A percentile compares a stretch with the other conserved stretches of the same genome.
phyloP scores from a whole-genome alignment of 2,329 filamentous ascomycete species.

The Diplodia seriata region DNA sequence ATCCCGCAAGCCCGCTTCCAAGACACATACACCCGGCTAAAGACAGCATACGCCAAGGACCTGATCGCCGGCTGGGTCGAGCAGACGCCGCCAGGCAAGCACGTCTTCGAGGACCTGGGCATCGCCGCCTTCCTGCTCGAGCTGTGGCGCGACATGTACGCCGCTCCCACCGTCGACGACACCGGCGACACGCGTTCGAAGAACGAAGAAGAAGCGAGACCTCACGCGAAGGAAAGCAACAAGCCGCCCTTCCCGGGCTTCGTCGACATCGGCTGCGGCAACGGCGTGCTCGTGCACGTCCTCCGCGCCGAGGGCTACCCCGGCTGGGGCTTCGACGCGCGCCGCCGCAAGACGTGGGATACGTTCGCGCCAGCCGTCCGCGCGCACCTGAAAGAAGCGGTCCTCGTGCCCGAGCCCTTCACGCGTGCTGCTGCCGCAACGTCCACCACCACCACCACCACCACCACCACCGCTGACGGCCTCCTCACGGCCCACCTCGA shows the following conservation, averaged over 20 bases:
- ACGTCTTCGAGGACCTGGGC: constrained; percentile 91
- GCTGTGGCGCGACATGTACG: constrained; percentile 86
- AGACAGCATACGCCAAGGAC: constrained; percentile 74
- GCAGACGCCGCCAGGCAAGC: constrained; percentile 84
- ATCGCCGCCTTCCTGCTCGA: constrained; percentile 94
- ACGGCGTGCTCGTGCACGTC: constrained; percentile 86
- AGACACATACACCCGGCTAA: constrained; percentile 80
- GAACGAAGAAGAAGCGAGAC: constrained; percentile 8
- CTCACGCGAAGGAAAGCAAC: neutral
- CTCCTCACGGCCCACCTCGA: neutral
- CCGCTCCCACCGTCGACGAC: constrained; percentile 10
- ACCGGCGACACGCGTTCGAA: neutral
- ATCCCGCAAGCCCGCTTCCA: constrained; percentile 80
- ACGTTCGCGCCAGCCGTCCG: constrained; percentile 66
- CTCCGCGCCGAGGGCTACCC: constrained; percentile 79
- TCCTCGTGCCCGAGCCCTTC: constrained; percentile 65
- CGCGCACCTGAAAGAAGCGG: constrained; percentile 61
- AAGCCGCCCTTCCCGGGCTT: constrained; percentile 76
- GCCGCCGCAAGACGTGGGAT: constrained; percentile 83
- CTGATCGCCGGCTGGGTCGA: constrained; percentile 84
- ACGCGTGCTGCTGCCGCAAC: neutral
- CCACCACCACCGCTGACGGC: too few relatives aligned
- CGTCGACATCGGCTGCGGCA: constrained; percentile 95
- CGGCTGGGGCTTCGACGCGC: constrained; percentile 92
- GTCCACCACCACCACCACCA: too few relatives aligned